Percentiles rank a stretch among this genome's conserved stretches.
Evolutionary conservation across 306 rosid species (phyloP).

Genomic region (Cicer judaicum): DNA sequence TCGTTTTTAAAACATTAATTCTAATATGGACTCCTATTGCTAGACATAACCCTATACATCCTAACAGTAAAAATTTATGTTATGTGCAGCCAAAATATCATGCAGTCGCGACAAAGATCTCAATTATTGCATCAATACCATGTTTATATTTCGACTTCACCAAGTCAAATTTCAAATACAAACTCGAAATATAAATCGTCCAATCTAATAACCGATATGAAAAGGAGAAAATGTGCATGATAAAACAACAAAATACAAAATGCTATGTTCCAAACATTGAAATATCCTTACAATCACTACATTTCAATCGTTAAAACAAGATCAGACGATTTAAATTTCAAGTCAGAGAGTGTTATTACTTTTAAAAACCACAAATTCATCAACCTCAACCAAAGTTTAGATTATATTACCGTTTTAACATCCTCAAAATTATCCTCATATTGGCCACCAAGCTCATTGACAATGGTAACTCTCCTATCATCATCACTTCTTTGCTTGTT

Average conservation of each 20-base stretch:
- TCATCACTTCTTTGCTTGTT: constrained; percentile 69
- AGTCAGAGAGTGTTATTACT: no score
- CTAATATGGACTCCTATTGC: no score
- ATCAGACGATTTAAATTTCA: no score
- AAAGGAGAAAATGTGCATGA: not conserved
- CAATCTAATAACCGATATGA: not conserved
- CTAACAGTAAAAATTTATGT: no score
- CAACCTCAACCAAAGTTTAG: not conserved
- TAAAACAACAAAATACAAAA: constrained; percentile 15
- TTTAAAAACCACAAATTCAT: not conserved
- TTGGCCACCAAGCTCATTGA: constrained; percentile 83
- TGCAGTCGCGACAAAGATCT: not conserved
- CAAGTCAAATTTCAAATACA: not conserved
- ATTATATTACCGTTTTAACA: constrained; percentile 74
- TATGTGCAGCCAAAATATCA: no score
- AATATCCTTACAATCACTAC: not conserved
- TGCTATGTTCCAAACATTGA: not conserved
- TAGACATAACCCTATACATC: no score
- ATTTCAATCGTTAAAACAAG: no score
- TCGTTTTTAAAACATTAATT: no score
- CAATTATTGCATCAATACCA: not conserved
- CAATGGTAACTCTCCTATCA: constrained; percentile 55
- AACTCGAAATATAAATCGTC: not conserved
- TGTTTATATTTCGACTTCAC: not conserved
- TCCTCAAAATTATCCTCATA: constrained; percentile 85